Conservation (phyloP, 2,329 filamentous ascomycete genomes). For the Aureobasidium sp. region DNA sequence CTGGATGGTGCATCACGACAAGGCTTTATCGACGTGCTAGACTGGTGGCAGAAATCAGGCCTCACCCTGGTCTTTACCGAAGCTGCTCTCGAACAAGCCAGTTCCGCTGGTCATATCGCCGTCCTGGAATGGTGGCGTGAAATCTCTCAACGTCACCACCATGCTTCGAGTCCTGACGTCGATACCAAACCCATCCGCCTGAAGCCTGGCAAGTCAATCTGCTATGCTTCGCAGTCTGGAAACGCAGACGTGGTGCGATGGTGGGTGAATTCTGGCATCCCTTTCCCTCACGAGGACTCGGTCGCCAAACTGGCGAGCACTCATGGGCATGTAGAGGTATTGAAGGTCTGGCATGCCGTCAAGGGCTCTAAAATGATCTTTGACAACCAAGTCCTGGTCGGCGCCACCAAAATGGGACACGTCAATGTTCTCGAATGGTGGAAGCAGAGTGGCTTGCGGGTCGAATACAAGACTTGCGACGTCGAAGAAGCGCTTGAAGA, state of each 20-base stretch:
- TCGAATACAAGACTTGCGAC: constrained; percentile 91
- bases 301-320: constrained; percentile 78
- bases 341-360: constrained; percentile 72
- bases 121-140: constrained; percentile 93
- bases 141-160: constrained; percentile 21
- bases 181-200: constrained; percentile 41
- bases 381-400: constrained; percentile 74
- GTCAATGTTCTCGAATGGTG: constrained; percentile 87
- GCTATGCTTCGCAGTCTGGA: constrained; percentile 76
- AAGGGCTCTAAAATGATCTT: constrained; percentile 72
- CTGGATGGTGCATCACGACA: constrained; percentile 80
- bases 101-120: constrained; percentile 70
- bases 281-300: constrained; percentile 69
- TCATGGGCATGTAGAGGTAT: constrained; percentile 73
- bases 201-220: constrained; percentile 76
- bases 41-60: constrained; percentile 84
- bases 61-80: constrained; percentile 80
- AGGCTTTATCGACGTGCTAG: constrained; percentile 75
- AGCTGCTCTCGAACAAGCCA: constrained; percentile 78
- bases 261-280: constrained; percentile 78
- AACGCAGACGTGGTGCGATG: constrained; percentile 70
- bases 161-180: constrained; percentile 21
- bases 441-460: constrained; percentile 65
- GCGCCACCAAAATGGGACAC: constrained; percentile 80
- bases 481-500: constrained; percentile 93